Percentiles rank a stretch among this genome's conserved stretches.
These are phyloP conservation scores for Miamiensis avidus DNA, from an alignment of 169 alveolate species.

Conservation along the genomic window DNA sequence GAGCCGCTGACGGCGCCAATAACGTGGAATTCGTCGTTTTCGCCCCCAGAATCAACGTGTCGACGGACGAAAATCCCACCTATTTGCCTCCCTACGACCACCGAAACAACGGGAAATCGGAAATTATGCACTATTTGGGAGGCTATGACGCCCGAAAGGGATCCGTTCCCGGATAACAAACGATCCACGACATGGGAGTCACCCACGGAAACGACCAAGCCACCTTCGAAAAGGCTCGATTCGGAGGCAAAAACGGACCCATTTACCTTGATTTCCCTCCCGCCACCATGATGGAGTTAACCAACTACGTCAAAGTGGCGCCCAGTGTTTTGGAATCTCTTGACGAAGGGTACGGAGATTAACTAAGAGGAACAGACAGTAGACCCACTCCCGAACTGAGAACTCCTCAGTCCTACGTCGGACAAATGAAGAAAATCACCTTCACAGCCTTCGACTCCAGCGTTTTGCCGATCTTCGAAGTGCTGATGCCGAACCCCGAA, in stretches of 20 bases:
- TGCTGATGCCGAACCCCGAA: not conserved
- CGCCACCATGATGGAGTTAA: not conserved
- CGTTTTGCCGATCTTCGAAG: not conserved
- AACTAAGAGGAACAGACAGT: not conserved
- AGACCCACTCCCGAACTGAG: not conserved
- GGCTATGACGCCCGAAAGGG: not conserved
- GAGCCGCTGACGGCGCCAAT: constrained; percentile 81
- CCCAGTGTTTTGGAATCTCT: not conserved
- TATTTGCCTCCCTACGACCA: constrained; percentile 90
- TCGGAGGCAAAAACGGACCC: not conserved
- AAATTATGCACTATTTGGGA: not conserved
- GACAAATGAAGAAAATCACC: not conserved
- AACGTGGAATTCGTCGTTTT: constrained; percentile 85
- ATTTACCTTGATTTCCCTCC: not conserved
- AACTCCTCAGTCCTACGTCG: not conserved
- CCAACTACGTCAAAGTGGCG: not conserved
- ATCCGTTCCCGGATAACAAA: not conserved
- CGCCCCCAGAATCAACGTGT: constrained; percentile 86
- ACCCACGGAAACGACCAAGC: not conserved
- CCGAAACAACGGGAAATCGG: constrained; percentile 74
- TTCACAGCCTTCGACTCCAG: not conserved
- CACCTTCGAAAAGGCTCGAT: not conserved
- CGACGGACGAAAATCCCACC: constrained; percentile 64
- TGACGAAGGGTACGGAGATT: not conserved
- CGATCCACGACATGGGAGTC: not conserved